Evolutionary conservation across 176 grass and related monocot species (phyloP), one percentile per base, ranked within the genome.

Genomic region (Rhynchospora pubera): DNA sequence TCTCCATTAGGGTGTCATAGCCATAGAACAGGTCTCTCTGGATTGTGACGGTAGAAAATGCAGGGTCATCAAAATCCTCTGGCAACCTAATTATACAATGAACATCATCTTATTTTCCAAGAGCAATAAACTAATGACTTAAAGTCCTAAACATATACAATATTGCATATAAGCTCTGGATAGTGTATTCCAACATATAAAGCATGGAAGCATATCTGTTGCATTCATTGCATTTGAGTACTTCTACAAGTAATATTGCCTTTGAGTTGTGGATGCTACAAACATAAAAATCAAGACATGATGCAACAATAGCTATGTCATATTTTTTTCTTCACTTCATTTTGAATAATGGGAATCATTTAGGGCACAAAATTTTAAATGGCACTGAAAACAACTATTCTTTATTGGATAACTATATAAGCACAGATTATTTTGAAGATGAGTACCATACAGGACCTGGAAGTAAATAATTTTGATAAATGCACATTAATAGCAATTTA

Each of bases 1-100:
- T 98, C 79, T 98, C 96, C 96, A 98, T 95, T 85, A 98, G 56
- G 0, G 92, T 98, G 65, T 98, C 96, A 71, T 98, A 98, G 7
- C 96, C 96, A 80, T 98, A 98, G 79, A 86, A 98, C 28, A 95
- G 44, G 34, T 98, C 96, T 63, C 96, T 92, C 76, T 98, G 96
- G 82, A 98, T 98, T 0, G 96, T 95, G 63, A 98, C 96, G 3
- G 89, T 95, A 42, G 92, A 98, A 86, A 90, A 98, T 11, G 84
- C 82, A 5, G 92, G 96, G 53, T 98, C 89, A 57, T 93, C 87
- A 81, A 98, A 94, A 62, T 95, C 96, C 68, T 88, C 82, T 0
- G 96, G 96, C 82, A 98, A 76, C 96, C 96, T 98, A 86, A 85
- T 83, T 81, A 79, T 57, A 64, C 57, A 34, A 69, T 78, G 6